Conservation (phyloP, 2,329 filamentous ascomycete species). For the Didymella glomerata region DNA sequence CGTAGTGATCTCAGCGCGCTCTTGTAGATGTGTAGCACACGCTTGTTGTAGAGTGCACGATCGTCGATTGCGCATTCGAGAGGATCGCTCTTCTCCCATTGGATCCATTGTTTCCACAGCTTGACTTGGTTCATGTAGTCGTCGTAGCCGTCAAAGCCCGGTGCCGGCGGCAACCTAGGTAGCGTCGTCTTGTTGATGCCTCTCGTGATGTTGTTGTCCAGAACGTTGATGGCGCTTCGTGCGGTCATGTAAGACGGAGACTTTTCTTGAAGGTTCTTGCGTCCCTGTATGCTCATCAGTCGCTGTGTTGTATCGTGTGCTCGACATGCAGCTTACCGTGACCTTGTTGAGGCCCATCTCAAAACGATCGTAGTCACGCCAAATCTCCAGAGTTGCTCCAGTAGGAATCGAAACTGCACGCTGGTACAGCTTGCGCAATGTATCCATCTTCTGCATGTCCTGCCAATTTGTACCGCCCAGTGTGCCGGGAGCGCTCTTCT, state of each 20-base stretch:
- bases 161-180: constrained; percentile 80
- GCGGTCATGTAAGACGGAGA: constrained; percentile 97
- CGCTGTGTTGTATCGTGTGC: background rate
- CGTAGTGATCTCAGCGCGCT: constrained; percentile 91
- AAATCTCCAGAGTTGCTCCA: constrained; percentile 80
- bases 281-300: constrained; percentile 67
- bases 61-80: constrained; percentile 87
- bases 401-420: constrained; percentile 88
- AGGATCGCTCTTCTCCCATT: constrained; percentile 94
- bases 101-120: constrained; percentile 92
- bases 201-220: constrained; percentile 90
- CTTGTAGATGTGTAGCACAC: constrained; percentile 89
- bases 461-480: constrained; percentile 91
- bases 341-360: constrained; percentile 94
- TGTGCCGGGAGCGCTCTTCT: constrained; percentile 85
- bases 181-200: constrained; percentile 79
- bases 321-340: constrained; percentile 66
- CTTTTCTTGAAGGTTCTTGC: constrained; percentile 92
- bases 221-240: constrained; percentile 83
- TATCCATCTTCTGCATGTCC: constrained; percentile 97
- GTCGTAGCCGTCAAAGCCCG: constrained; percentile 84
- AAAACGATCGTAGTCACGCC: constrained; percentile 98
- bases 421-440: constrained; percentile 90
- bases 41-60: constrained; percentile 73
- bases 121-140: constrained; percentile 86